A percentile compares a stretch with the other conserved stretches of the same genome.
phyloP scores from a whole-genome alignment of 2,329 filamentous ascomycete genomes.

The Cercospora sesami region DNA sequence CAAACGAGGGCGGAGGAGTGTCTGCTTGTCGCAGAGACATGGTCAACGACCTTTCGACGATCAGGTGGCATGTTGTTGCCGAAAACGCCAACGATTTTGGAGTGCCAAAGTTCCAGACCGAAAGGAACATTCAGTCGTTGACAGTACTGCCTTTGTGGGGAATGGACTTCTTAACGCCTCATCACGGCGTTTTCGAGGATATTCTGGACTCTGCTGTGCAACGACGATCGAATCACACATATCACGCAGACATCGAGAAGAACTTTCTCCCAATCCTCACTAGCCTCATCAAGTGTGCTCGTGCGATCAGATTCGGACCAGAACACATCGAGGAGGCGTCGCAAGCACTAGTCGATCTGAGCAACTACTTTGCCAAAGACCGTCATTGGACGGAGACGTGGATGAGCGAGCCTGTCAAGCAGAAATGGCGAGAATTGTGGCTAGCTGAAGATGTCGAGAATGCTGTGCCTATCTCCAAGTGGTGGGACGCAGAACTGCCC shows the following conservation, averaged over 20 bases:
- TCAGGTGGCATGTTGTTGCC: conserved; percentile 47
- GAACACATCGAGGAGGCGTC: conserved; percentile 46
- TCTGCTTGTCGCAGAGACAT: conserved; percentile 46
- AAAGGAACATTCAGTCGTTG: conserved; percentile 46
- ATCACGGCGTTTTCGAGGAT: conserved; percentile 46
- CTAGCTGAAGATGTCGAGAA: conserved; percentile 48
- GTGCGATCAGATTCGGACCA: conserved; percentile 41
- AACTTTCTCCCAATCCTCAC: conserved; percentile 42
- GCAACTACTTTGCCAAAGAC: conserved; percentile 47
- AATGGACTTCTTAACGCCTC: conserved; percentile 45
- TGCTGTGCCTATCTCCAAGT: conserved; percentile 44
- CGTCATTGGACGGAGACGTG: conserved; percentile 51
- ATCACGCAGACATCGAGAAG: conserved; percentile 40
- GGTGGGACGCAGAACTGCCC: conserved; percentile 49
- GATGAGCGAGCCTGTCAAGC: conserved; percentile 50
- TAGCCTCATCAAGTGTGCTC: conserved; percentile 43
- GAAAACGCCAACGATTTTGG: conserved; percentile 48
- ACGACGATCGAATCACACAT: conserved; percentile 38
- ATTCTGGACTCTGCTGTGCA: conserved; percentile 44
- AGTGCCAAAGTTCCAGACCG: conserved; percentile 46
- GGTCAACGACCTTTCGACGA: conserved; percentile 46
- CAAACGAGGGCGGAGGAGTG: conserved; percentile 46
- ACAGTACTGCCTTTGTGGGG: conserved; percentile 47
- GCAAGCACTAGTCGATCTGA: conserved; percentile 45
- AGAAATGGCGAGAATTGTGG: conserved; percentile 50